Base-by-base conservation (phyloP, 164 flowering plant genomes). In the Aristolochia contorta region DNA sequence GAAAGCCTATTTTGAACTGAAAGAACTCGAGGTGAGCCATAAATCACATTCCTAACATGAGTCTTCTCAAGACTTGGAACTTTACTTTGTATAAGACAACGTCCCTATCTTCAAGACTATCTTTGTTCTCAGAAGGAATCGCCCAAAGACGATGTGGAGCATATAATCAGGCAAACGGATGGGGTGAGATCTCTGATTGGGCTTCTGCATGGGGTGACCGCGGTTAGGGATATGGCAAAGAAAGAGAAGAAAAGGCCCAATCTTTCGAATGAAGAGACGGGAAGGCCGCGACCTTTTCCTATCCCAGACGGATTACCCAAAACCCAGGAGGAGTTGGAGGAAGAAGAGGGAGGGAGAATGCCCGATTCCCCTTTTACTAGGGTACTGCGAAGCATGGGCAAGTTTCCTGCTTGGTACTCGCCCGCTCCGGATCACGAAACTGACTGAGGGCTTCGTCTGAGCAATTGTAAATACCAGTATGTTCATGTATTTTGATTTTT, bases 271-370 rank as follows among this genome's bases (percentile, higher is more conserved):
- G 33, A 22, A 68, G 67, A 58, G 60, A 58, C 67, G 16, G 62
- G 57, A 37, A 59, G 16, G 6, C 49, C 24, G 41, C 73, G 46
- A 10, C 75, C 32, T 0, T 71, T 58, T 22, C 93, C 84, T 0
- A 64, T 85, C 22, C 96, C 96, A 9, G 98, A 92, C 45, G 93
- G 96, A 27, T 58, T 92, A 72, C 98, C 96, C 0, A 89, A 84
- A 60, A 64, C 83, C 0, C 37, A 19, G 21, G 80, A 79, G 54
- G 98, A 89, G 69, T 14, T 89, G 9, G 90, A 85, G 57, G 98
- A 92, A 66, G 98, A 92, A 69, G 96, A 89, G 73, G 63, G 62
- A 13, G 79, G 66, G 4, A 82, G 72, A 71, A 82, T 89, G 96
- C 88, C 88, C 0, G 98, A 92, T 58, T 92, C 96, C 9, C 76